Base-by-base conservation (phyloP, 371 early-diverging fungal genomes). In the Agmasoma carcini region DNA sequence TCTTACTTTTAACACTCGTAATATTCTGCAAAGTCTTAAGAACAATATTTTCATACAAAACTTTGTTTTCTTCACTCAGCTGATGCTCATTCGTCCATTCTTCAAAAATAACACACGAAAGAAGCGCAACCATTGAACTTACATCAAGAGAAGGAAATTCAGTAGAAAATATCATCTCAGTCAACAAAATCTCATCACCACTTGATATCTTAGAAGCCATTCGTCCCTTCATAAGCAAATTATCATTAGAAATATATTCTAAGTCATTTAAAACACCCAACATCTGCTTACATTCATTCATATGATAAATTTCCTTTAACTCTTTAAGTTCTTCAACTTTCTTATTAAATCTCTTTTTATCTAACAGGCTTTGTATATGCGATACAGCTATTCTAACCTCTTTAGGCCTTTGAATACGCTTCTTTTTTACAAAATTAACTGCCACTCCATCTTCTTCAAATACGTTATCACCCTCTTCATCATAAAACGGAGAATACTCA, bases 201-300 rank as follows among this genome's bases (percentile, higher is more conserved):
- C 87, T 80, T 25, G 85, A 85, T 57, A 99, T 89, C 77, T 99
- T 96, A 68, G 96, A 95, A 1, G 99, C 99, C 6, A 99, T 91
- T 59, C 92, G 85, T 29, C 99, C 99, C 78, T 96, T 98, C 36
- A 93, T 80, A 54, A 85, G 43, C 9, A 76, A 67, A 23, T 57
- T 49, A 19, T 55, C 59, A 5, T 69, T 61, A 41, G 71, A 59
- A 48, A 59, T 44, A 47, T 74, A 72, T 5, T 66, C 69, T 12
- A 77, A 58, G 33, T 34, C 59, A 44, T 59, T 68, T 2, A 77
- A 58, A 34, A 74, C 71, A n/a, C 63, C 38, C 15, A 65, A 63
- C 70, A 73, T 77, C 29, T 68, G 71, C 37, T 66, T 70, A 55
- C 71, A 77, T 53, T 77, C 75, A 7, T 61, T 61, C 61, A 76